phyloP scores from a whole-genome alignment of 345 rosid genomes.

The Leavenworthia alabamica region DNA sequence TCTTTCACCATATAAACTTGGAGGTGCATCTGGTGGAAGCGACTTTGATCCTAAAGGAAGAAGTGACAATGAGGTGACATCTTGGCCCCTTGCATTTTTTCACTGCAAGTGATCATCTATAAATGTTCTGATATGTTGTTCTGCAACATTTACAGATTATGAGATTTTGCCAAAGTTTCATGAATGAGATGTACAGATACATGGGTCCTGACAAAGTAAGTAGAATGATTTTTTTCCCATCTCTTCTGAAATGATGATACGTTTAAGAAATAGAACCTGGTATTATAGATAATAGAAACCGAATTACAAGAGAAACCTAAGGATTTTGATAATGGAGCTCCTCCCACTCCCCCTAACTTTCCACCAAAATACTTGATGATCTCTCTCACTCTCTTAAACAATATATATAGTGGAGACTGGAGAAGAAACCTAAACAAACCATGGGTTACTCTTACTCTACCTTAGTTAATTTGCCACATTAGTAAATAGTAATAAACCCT shows the following conservation, averaged over 20 bases:
- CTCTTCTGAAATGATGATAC: constrained; percentile 8
- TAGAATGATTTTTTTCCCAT: background rate
- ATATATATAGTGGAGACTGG: too few relatives aligned
- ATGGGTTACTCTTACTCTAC: too few relatives aligned
- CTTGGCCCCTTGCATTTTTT: constrained; percentile 4
- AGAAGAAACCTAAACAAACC: too few relatives aligned
- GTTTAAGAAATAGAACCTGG: too few relatives aligned
- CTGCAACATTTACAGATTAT: constrained; percentile 59
- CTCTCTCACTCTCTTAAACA: too few relatives aligned
- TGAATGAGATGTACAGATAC: constrained; percentile 87
- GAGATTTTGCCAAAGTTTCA: constrained; percentile 99
- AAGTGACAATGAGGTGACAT: constrained; percentile 88
- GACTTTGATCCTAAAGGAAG: constrained; percentile 98
- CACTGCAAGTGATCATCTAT: background rate
- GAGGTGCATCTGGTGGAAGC: constrained; percentile 99
- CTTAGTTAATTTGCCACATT: too few relatives aligned
- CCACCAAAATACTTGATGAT: too few relatives aligned
- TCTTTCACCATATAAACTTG: constrained; percentile 87
- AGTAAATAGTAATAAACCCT: too few relatives aligned
- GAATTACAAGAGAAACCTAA: too few relatives aligned
- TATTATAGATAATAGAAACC: too few relatives aligned
- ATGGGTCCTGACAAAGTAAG: constrained; percentile 89
- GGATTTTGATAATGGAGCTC: too few relatives aligned
- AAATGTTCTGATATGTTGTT: constrained; percentile 15
- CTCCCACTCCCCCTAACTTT: too few relatives aligned